Conservation (phyloP, 1,284 basidiomycete species). For the Cutaneotrichosporon sp. region DNA sequence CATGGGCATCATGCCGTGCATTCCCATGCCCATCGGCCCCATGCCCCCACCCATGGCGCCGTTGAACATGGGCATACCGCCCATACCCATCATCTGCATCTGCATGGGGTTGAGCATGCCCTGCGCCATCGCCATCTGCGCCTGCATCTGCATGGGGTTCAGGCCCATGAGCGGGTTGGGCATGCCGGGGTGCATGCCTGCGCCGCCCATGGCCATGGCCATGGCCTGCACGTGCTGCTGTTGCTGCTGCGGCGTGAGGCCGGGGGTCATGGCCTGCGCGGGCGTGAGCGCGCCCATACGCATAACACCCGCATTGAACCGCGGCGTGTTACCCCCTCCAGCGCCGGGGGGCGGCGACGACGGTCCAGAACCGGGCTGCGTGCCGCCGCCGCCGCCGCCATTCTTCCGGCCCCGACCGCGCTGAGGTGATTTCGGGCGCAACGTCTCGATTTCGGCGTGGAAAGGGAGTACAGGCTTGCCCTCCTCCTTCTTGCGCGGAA, state of each 20-base stretch:
- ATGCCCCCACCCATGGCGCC: background rate
- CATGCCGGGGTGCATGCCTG: background rate
- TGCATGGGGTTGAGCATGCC: background rate
- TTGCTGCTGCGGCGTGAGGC: background rate
- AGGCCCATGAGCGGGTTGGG: constrained; percentile 2
- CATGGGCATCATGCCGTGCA: background rate
- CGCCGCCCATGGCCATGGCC: constrained; percentile 1
- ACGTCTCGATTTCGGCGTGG: constrained; percentile 62
- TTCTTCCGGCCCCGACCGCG: constrained; percentile 12
- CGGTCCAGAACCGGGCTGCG: background rate
- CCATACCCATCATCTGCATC: constrained; percentile 1
- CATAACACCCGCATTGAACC: background rate
- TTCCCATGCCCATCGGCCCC: background rate
- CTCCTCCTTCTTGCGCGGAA: constrained; percentile 21
- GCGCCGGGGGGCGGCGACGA: background rate
- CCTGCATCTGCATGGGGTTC: background rate
- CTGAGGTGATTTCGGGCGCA: constrained; percentile 78
- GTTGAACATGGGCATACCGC: background rate
- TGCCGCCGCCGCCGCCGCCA: background rate
- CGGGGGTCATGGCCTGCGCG: background rate
- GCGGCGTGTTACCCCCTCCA: background rate
- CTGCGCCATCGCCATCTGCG: constrained; percentile 5
- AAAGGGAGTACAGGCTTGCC: constrained; percentile 27
- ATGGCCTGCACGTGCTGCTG: background rate
- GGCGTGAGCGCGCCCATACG: constrained; percentile 5